Base-by-base conservation (phyloP, 2,329 filamentous ascomycete genomes). In the Exophiala sideris region DNA sequence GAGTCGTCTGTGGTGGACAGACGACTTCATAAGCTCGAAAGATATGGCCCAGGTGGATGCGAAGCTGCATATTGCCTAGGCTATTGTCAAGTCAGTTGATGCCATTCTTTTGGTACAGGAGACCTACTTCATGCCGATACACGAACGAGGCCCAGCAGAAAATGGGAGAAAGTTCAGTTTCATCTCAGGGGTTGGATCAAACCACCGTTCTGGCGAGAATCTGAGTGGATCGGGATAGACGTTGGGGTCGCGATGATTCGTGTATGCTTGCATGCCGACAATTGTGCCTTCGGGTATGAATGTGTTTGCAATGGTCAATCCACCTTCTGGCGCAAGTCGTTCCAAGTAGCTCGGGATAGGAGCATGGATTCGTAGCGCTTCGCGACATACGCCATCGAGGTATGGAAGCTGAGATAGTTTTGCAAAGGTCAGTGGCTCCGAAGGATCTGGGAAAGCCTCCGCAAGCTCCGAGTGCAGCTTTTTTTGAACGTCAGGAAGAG, bases 281-380 rank as follows among this genome's bases (percentile, higher is more conserved):
- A 72, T 66, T 1, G 67, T 69, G 14, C 67, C 62, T 9, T 53
- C 62, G 0, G 70, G 69, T 18, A 73, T 60, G 35, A 68, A 66
- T 5, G 65, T 67, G 0, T 72, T 76, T 0, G 56, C 67, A 1
- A 81, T 58, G 0, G 62, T 64, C 46, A 76, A 78, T 0, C 73
- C 73, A 0, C 67, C 66, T 2, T 60, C 57, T 0, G 81, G 80
- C 0, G 76, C 76, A 21, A 76, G 67, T 2, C 82, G 74, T 1
- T 79, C 80, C 54, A 82, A 77, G 0, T 74, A 73, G 0, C 79
- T 80, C 0, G 81, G 79, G 10, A 83, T 80, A 0, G 82, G 77
- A 0, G 79, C 73, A 50, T 83, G 75, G 1, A 82, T 70, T 2
- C 82, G 76, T 16, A 85, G 71, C 0, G 81, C 81, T 62, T 86